phyloP scores from a whole-genome alignment of 1,139 yeast genomes.

The Pneumocystis canis region DNA sequence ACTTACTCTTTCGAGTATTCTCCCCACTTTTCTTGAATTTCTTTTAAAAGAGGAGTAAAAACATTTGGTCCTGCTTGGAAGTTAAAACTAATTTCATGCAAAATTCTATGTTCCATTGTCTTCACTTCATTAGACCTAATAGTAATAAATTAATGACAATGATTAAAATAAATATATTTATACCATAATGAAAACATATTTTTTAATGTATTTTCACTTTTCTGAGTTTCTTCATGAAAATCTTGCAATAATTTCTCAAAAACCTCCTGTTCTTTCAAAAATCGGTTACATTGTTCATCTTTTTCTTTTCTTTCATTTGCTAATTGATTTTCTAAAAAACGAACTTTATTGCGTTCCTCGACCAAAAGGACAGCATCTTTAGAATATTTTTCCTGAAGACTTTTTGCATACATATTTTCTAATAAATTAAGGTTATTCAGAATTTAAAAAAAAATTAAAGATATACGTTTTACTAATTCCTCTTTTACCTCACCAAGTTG shows the following conservation, averaged over 20 bases:
- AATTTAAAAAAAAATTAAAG: not conserved
- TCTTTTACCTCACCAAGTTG: not conserved
- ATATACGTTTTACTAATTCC: not conserved
- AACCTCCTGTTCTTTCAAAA: not conserved
- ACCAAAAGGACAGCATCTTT: not conserved
- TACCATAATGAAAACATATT: not conserved
- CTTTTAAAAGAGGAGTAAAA: not conserved
- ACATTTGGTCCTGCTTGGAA: not conserved
- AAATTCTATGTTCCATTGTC: not conserved
- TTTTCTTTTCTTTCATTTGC: not conserved
- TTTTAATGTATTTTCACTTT: not conserved
- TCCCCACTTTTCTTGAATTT: not conserved
- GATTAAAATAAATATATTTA: not conserved
- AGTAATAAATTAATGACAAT: not conserved
- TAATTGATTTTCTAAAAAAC: not conserved
- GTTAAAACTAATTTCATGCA: not conserved
- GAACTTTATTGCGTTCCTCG: constrained; percentile 1
- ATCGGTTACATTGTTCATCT: not conserved
- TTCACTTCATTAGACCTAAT: not conserved
- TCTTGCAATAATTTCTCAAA: not conserved
- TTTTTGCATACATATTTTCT: not conserved
- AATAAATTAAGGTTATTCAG: not conserved
- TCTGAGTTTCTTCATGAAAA: not conserved
- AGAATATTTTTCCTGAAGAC: not conserved
- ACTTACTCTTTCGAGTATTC: not conserved